Conservation (phyloP, 805 yeast genomes). For the Komagataella kurtzmanii region DNA sequence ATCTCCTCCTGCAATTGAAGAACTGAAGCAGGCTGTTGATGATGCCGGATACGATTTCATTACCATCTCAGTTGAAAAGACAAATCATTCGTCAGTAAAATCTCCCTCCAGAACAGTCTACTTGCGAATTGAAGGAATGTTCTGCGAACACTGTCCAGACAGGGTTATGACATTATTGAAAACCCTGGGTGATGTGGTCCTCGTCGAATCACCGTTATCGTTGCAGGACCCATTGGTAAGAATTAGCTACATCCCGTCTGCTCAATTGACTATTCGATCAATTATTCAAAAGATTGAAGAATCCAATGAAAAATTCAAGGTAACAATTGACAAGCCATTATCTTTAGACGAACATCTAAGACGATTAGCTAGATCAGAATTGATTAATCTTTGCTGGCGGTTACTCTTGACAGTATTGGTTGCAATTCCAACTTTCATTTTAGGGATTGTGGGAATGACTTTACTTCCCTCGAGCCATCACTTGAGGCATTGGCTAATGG, state of each 20-base stretch:
- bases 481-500: constrained; percentile 40
- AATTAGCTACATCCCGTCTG: constrained; percentile 51
- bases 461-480: constrained; percentile 27
- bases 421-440: constrained; percentile 52
- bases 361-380: constrained; percentile 32
- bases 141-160: constrained; percentile 57
- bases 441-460: constrained; percentile 62
- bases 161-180: constrained; percentile 33
- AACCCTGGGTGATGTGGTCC: constrained; percentile 42
- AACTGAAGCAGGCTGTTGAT: constrained; percentile 37
- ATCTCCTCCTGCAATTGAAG: constrained; percentile 19
- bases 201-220: constrained; percentile 41
- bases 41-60: constrained; percentile 57
- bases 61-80: constrained; percentile 26
- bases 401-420: constrained; percentile 34
- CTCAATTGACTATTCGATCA: constrained; percentile 37
- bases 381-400: constrained; percentile 28
- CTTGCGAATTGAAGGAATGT: constrained; percentile 51
- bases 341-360: constrained; percentile 54
- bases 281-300: constrained; percentile 36
- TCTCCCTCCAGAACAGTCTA: constrained; percentile 41
- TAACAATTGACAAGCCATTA: constrained; percentile 37
- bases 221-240: constrained; percentile 42
- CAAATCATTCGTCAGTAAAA: constrained; percentile 32
- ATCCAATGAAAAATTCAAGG: constrained; percentile 30